These are phyloP conservation scores for Eutypella sp. DNA, from an alignment of 2,329 filamentous ascomycete genomes.

Conservation along the genomic window DNA sequence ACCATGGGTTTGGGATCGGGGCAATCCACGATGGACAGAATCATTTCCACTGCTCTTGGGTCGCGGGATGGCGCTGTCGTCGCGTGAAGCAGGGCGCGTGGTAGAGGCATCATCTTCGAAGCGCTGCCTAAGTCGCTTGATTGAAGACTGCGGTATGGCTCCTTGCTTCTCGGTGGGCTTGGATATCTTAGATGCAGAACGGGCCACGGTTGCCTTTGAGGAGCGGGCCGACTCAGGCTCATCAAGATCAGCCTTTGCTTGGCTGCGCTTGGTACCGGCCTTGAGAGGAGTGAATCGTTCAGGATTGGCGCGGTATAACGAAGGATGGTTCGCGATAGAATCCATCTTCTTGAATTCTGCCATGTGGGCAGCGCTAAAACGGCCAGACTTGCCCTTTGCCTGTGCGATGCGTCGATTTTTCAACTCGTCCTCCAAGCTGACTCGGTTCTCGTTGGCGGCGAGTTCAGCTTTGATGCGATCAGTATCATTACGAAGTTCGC, in stretches of 20 bases:
- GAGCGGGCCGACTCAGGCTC: constrained; percentile 44
- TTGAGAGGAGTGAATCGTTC: constrained; percentile 50
- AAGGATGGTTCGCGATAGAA: constrained; percentile 83
- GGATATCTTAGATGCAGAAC: constrained; percentile 16
- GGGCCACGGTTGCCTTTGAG: constrained; percentile 24
- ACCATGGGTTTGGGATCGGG: constrained; percentile 44
- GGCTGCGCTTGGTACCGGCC: constrained; percentile 28
- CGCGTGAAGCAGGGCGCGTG: constrained; percentile 53
- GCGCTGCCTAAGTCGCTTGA: constrained; percentile 68
- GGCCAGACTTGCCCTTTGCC: constrained; percentile 69
- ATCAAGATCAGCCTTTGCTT: constrained; percentile 60
- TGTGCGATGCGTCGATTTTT: constrained; percentile 67
- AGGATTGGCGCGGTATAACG: constrained; percentile 62
- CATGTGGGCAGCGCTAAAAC: constrained; percentile 83
- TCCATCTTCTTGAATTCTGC: constrained; percentile 96
- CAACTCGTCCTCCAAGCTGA: constrained; percentile 40
- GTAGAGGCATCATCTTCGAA: constrained; percentile 65
- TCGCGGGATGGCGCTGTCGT: constrained; percentile 44
- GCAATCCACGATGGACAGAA: constrained; percentile 24
- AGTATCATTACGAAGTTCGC: constrained; percentile 69
- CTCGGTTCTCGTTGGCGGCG: constrained; percentile 53
- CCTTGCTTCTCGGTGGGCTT: constrained; percentile 14
- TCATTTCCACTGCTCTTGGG: constrained; percentile 42
- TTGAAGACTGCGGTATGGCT: constrained; percentile 36
- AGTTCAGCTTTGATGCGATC: constrained; percentile 66